Percentiles rank a stretch among this genome's conserved stretches.
Conservation (phyloP, 768 basidiomycete species). For the Cytidiella melzeri region DNA sequence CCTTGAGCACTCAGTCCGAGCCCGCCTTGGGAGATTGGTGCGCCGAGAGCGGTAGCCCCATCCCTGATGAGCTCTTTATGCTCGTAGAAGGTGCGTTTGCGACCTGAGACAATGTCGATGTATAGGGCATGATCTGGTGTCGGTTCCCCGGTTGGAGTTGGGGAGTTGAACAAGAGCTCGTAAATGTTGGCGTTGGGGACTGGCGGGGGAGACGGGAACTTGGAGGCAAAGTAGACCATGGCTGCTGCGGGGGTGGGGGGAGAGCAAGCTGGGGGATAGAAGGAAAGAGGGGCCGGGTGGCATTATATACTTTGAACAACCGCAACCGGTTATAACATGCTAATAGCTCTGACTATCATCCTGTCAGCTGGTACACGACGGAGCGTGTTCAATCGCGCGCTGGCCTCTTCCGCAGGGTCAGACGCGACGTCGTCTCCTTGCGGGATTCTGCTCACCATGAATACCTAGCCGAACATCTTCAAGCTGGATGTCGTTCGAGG, state of each 20-base stretch:
- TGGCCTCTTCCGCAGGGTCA: too few relatives aligned
- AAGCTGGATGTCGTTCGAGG: too few relatives aligned
- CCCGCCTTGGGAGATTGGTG: neutral
- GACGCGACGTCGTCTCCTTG: too few relatives aligned
- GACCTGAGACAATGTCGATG: slow-evolving; percentile 10
- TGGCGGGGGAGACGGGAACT: slow-evolving; percentile 8
- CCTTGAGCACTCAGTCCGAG: slow-evolving; percentile 42
- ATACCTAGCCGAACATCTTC: too few relatives aligned
- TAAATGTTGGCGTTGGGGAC: slow-evolving; percentile 11
- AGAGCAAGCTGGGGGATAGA: too few relatives aligned
- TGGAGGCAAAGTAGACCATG: slow-evolving; percentile 10
- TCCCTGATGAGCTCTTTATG: slow-evolving; percentile 9
- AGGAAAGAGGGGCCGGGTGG: too few relatives aligned
- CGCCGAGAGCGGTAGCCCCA: slow-evolving; percentile 12
- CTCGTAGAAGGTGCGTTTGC: slow-evolving; percentile 4
- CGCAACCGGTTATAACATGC: too few relatives aligned
- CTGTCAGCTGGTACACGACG: too few relatives aligned
- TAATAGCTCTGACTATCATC: too few relatives aligned
- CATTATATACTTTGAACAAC: too few relatives aligned
- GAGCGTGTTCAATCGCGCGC: too few relatives aligned
- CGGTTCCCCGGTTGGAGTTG: neutral
- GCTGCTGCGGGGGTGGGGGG: neutral
- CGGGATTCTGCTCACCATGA: too few relatives aligned
- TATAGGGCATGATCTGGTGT: slow-evolving; percentile 7
- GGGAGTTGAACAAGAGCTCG: slow-evolving; percentile 4